Conservation (phyloP, 345 rosid species). For the Lumnitzera littorea region DNA sequence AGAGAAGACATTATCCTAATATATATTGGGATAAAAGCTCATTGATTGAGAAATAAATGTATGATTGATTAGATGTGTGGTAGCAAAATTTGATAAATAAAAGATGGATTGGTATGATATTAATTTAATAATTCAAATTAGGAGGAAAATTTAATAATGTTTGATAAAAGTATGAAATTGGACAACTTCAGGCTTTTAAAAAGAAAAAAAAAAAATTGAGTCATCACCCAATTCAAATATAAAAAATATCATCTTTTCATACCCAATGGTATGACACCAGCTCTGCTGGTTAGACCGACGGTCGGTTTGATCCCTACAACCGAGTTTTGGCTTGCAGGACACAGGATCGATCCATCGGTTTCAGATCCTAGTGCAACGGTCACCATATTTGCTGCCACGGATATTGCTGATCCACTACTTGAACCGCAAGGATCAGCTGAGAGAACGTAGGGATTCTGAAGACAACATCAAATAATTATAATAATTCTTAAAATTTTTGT, state of each 20-base stretch:
- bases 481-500: neutral
- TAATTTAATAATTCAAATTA: too few relatives aligned
- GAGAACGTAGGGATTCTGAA: conserved; percentile 21
- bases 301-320: conserved; percentile 72
- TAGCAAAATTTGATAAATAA: too few relatives aligned
- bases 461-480: neutral
- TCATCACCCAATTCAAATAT: neutral
- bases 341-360: conserved; percentile 66
- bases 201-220: too few relatives aligned
- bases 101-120: too few relatives aligned
- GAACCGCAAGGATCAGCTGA: conserved; percentile 14
- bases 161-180: too few relatives aligned
- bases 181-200: too few relatives aligned
- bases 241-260: neutral
- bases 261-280: conserved; percentile 67
- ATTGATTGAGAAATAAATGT: too few relatives aligned
- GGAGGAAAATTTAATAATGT: too few relatives aligned
- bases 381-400: conserved; percentile 15
- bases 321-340: conserved; percentile 48
- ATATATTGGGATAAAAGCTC: too few relatives aligned
- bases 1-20: too few relatives aligned
- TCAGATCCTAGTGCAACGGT: conserved; percentile 68
- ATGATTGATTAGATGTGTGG: too few relatives aligned
- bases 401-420: conserved; percentile 16
- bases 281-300: conserved; percentile 71